These are phyloP conservation scores for Magnolia sinica DNA, from an alignment of 164 flowering plant genomes.

Conservation along the genomic window DNA sequence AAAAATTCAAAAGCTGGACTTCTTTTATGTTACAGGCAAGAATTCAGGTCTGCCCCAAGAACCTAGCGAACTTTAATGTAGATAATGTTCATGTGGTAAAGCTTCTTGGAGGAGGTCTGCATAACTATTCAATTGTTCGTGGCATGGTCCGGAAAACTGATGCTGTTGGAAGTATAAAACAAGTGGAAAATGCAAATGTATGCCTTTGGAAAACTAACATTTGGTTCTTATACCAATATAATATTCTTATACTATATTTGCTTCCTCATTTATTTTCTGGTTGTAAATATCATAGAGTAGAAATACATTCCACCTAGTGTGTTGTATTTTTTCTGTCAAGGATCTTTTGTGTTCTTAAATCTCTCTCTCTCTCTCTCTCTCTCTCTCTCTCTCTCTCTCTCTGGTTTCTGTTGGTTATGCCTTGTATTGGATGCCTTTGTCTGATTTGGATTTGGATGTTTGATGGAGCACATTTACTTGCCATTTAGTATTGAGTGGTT, in stretches of 20 bases:
- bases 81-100: slow-evolving; percentile 95
- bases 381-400: too few species aligned
- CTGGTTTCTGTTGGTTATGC: too few species aligned
- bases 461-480: neutral
- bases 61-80: slow-evolving; percentile 85
- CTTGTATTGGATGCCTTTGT: too few species aligned
- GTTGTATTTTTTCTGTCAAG: neutral
- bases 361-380: too few species aligned
- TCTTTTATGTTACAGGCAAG: slow-evolving; percentile 55
- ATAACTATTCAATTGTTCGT: slow-evolving; percentile 54
- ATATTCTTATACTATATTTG: too few species aligned
- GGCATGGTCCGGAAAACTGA: slow-evolving; percentile 89
- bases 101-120: slow-evolving; percentile 90
- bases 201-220: neutral
- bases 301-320: neutral
- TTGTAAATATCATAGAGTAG: neutral
- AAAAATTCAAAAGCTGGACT: neutral
- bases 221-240: neutral
- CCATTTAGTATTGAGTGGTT: neutral
- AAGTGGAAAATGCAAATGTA: slow-evolving; percentile 84
- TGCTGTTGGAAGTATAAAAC: slow-evolving; percentile 79
- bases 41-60: slow-evolving; percentile 96
- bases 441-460: neutral
- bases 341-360: neutral
- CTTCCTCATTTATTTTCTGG: neutral